Evolutionary conservation across 2,329 filamentous ascomycete genomes (phyloP).

Genomic region (Fusarium incarnatum): DNA sequence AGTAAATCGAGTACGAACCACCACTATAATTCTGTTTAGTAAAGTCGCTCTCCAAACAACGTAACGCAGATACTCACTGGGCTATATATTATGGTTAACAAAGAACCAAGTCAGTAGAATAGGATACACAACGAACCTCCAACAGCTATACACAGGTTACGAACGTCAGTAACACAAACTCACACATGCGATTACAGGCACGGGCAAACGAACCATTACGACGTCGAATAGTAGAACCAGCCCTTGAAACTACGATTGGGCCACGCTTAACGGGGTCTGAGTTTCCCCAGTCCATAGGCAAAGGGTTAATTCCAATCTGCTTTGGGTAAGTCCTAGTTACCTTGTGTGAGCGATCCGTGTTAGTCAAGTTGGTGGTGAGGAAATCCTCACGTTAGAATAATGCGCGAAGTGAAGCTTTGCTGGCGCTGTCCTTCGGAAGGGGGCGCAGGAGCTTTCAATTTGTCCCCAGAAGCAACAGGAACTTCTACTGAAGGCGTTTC

Average conservation of each 20-base stretch:
- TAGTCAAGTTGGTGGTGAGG: conserved; percentile 1
- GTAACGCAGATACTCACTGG: conserved; percentile 43
- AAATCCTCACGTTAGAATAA: conserved; percentile 63
- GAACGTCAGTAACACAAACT: conserved; percentile 26
- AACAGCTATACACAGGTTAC: conserved; percentile 57
- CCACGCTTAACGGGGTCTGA: conserved; percentile 79
- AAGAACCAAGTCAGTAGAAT: conserved; percentile 37
- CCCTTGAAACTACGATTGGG: conserved; percentile 87
- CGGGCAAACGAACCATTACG: conserved; percentile 74
- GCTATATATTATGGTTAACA: conserved; percentile 48
- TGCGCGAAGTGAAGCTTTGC: conserved; percentile 64
- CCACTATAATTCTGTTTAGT: conserved; percentile 60
- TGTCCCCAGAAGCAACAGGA: conserved; percentile 21
- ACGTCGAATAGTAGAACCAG: conserved; percentile 78
- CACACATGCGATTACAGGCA: conserved; percentile 14
- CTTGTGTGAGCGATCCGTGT: conserved; percentile 19
- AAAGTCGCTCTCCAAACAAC: not conserved
- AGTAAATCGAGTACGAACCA: conserved; percentile 96
- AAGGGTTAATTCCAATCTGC: conserved; percentile 92
- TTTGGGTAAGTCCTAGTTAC: conserved; percentile 81
- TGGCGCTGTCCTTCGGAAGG: conserved; percentile 54
- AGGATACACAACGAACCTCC: conserved; percentile 60
- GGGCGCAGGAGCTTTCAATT: conserved; percentile 42
- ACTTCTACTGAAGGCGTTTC: conserved; percentile 25
- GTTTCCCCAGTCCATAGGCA: conserved; percentile 89